Base-by-base conservation (phyloP, 164 flowering plant genomes). In the Brasenia schreberi region DNA sequence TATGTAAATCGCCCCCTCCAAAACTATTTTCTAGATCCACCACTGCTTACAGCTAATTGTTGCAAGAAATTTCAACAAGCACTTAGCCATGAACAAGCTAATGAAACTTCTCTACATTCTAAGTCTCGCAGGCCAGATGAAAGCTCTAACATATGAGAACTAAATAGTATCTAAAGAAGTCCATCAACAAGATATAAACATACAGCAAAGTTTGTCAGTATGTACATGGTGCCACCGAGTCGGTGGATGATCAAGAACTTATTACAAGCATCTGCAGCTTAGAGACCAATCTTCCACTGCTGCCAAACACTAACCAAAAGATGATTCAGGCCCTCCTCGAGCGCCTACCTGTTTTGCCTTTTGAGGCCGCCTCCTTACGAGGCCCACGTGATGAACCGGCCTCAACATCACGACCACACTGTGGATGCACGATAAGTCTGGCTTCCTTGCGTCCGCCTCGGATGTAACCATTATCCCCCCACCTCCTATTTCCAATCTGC, bases 391-490 rank as follows among this genome's bases (percentile, higher is more conserved):
- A 49, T 49, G 56, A 49, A 49, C 56, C 16, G 56, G 56, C 56
- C 56, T 33, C 39, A 33, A 33, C 39, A 33, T 33, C 39, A 33
- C 39, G 39, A 33, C 56, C 10, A 49, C 56, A 49, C 16, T 14
- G 10, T 49, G 16, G 16, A 49, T 49, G 16, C 10, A 49, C 10
- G 9, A 81, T 80, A 0, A 92, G 97, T 69, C 93, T 79, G 7
- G 96, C 97, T 73, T 92, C 90, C 70, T 81, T 88, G 16, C 86
- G 85, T 19, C 97, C 98, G 5, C 80, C 83, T 76, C 96, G 79
- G 19, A 90, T 87, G 72, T 73, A 92, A 3, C 98, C 98, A 76
- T 81, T 88, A 60, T 84, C 87, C 12, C 98, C 98, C 98, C 97
- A 90, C 71, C 96, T 80, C 5, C 96, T 70, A 17, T 92, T 92